phyloP scores from a whole-genome alignment of 495 filamentous ascomycete species.

The Opeltia flavorubescens region DNA sequence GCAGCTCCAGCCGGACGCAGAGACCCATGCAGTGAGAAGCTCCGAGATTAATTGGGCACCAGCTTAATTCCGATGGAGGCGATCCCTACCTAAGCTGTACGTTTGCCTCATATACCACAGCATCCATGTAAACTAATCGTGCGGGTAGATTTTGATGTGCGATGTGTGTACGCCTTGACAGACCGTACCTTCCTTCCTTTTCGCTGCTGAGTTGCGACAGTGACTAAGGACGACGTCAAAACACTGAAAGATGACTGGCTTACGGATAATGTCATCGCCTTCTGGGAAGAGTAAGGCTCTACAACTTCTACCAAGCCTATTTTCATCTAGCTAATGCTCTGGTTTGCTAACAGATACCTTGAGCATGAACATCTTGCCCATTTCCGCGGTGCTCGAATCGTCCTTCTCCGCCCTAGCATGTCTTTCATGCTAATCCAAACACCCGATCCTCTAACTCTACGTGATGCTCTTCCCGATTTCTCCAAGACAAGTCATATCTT shows the following conservation, averaged over 20 bases:
- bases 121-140: no score
- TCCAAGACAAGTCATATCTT: constrained; percentile 80
- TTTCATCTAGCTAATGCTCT: background rate
- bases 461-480: constrained; percentile 67
- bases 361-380: constrained; percentile 71
- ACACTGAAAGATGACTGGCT: constrained; percentile 88
- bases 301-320: background rate
- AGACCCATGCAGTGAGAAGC: no score
- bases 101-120: no score
- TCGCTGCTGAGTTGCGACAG: constrained; percentile 24
- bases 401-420: constrained; percentile 87
- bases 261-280: constrained; percentile 95
- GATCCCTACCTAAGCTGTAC: constrained; percentile 61
- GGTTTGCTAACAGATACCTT: constrained; percentile 46
- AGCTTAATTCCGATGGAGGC: constrained; percentile 55
- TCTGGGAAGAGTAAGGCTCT: constrained; percentile 81
- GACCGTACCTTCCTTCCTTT: background rate
- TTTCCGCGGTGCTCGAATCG: constrained; percentile 68
- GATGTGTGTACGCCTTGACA: constrained; percentile 37
- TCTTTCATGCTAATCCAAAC: constrained; percentile 85
- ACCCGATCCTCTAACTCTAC: constrained; percentile 57
- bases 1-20: no score
- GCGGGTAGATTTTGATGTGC: constrained; percentile 57
- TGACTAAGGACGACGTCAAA: constrained; percentile 74
- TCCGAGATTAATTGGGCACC: background rate